Conservation (phyloP, 2,329 filamentous ascomycete genomes). For the Thermothelomyces thermophilus region DNA sequence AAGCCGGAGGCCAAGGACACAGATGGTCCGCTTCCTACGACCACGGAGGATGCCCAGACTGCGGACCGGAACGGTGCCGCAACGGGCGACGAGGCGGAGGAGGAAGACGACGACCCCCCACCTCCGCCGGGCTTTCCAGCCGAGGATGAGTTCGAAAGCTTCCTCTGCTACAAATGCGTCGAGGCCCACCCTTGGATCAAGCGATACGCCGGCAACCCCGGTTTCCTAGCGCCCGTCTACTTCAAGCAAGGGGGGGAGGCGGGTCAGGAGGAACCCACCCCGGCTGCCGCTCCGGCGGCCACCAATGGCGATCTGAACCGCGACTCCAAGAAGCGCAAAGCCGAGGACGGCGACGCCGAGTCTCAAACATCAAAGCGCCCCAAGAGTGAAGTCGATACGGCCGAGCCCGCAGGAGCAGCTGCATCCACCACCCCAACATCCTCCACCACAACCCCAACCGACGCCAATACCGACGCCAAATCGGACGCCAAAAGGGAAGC, state of each 20-base stretch:
- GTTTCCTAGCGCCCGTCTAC: slow-evolving; percentile 72
- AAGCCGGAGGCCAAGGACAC: slow-evolving; percentile 28
- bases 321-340: slow-evolving; percentile 59
- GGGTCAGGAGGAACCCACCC: slow-evolving; percentile 17
- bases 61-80: slow-evolving; percentile 22
- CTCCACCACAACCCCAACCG: background rate
- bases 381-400: slow-evolving; percentile 37
- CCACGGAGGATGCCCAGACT: slow-evolving; percentile 42
- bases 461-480: background rate
- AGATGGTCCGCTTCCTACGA: slow-evolving; percentile 38
- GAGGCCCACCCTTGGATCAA: slow-evolving; percentile 88
- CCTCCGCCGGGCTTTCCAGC: slow-evolving; percentile 79
- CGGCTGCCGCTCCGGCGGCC: background rate
- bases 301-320: slow-evolving; percentile 1
- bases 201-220: slow-evolving; percentile 69
- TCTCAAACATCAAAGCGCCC: slow-evolving; percentile 43
- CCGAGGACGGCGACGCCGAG: slow-evolving; percentile 31
- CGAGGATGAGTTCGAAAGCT: slow-evolving; percentile 82
- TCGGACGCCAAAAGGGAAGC: no score
- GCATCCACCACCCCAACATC: background rate
- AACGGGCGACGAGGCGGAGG: slow-evolving; percentile 25
- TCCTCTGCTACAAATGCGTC: slow-evolving; percentile 92
- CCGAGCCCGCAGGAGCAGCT: background rate
- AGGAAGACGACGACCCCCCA: slow-evolving; percentile 53
- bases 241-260: slow-evolving; percentile 26